Percentiles rank a stretch among this genome's conserved stretches.
Evolutionary conservation across 306 rosid species (phyloP).

Genomic region (Lathyrus aphaca): DNA sequence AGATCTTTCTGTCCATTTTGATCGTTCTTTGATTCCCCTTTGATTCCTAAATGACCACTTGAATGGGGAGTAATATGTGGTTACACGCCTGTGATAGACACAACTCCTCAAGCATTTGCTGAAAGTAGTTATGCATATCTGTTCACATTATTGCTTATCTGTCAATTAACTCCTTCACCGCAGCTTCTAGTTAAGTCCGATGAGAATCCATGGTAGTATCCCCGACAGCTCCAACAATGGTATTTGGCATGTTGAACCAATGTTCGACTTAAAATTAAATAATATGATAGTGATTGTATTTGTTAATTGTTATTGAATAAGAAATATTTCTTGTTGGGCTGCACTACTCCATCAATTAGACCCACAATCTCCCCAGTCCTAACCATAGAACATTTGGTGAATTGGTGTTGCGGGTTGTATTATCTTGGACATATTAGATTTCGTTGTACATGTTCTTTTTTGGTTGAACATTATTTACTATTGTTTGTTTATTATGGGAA

Average conservation of each 20-base stretch:
- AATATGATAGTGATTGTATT: background rate
- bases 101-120: background rate
- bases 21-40: background rate
- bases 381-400: background rate
- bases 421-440: background rate
- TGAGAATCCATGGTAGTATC: background rate
- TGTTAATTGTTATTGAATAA: background rate
- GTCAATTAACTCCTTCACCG: background rate
- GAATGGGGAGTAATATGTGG: background rate
- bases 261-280: background rate
- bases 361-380: background rate
- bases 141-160: background rate
- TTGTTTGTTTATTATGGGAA: slow-evolving; percentile 14
- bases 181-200: background rate
- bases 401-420: background rate
- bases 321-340: background rate
- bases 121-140: background rate
- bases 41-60: background rate
- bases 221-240: background rate
- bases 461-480: slow-evolving; percentile 23
- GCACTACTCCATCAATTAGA: background rate
- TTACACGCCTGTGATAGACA: background rate
- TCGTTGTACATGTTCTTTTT: background rate
- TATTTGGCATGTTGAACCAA: background rate
- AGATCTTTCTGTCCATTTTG: background rate